Conservation (phyloP, 2,329 filamentous ascomycete species). For the Sporothrix sp. region DNA sequence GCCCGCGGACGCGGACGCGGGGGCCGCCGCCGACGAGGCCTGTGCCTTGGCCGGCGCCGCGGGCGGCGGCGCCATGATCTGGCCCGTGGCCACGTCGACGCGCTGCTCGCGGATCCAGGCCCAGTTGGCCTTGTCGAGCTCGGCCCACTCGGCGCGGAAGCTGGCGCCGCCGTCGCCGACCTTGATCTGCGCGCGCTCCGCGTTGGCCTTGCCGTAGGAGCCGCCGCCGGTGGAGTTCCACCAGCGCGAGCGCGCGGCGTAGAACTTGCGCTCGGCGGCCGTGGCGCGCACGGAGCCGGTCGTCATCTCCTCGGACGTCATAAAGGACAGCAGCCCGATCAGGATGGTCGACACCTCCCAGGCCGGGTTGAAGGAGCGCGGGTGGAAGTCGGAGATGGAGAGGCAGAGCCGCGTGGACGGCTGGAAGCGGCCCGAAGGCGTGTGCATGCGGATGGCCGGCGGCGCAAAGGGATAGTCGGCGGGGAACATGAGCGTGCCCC, state of each 20-base stretch:
- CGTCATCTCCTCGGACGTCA: slow-evolving; percentile 98
- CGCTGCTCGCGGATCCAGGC: slow-evolving; percentile 79
- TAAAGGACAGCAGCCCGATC: slow-evolving; percentile 88
- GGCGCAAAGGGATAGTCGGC: slow-evolving; percentile 95
- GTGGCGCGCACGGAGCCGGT: slow-evolving; percentile 78
- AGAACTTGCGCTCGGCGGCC: slow-evolving; percentile 64
- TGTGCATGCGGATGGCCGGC: slow-evolving; percentile 98
- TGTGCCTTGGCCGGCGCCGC: not conserved
- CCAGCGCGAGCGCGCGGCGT: slow-evolving; percentile 74
- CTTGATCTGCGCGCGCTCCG: slow-evolving; percentile 66
- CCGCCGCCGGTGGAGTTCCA: slow-evolving; percentile 95
- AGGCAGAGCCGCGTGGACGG: slow-evolving; percentile 86
- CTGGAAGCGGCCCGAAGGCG: slow-evolving; percentile 89
- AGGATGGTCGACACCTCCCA: slow-evolving; percentile 98
- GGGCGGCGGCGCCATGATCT: slow-evolving; percentile 29
- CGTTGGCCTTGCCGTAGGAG: slow-evolving; percentile 42
- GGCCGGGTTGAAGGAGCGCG: slow-evolving; percentile 93
- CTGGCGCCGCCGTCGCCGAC: slow-evolving; percentile 87
- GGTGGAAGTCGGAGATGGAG: slow-evolving; percentile 95
- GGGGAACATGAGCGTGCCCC: slow-evolving; percentile 93
- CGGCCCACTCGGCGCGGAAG: slow-evolving; percentile 83
- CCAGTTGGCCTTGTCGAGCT: slow-evolving; percentile 82
- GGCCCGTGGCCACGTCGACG: slow-evolving; percentile 69
- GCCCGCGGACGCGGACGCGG: not conserved
- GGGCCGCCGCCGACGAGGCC: not conserved